phyloP scores from a whole-genome alignment of 164 flowering plant species.

The Vitis cinerea region DNA sequence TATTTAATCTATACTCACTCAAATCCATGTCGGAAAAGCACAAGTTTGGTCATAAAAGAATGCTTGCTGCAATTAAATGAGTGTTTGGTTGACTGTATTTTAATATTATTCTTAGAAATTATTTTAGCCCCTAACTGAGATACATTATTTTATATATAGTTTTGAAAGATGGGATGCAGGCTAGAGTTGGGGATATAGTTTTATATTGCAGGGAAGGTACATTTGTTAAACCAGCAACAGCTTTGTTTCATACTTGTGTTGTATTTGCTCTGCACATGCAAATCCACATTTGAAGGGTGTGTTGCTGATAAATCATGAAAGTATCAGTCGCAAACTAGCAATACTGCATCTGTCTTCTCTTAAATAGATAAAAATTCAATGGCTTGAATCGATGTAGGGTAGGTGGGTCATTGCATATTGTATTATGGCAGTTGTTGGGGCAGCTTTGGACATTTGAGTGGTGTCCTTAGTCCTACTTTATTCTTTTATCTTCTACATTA shows the following conservation, averaged over 20 bases:
- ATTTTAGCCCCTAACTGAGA: slow-evolving; percentile 8
- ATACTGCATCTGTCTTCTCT: no score
- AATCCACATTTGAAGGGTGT: neutral
- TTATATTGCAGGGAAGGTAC: slow-evolving; percentile 2
- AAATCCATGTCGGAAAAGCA: neutral
- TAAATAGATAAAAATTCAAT: neutral
- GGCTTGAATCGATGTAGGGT: neutral
- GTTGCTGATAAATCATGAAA: neutral
- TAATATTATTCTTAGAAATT: neutral
- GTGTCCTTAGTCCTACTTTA: neutral
- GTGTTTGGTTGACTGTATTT: slow-evolving; percentile 1
- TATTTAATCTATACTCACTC: neutral
- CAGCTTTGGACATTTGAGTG: neutral
- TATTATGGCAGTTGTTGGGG: neutral
- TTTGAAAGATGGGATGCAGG: slow-evolving; percentile 4
- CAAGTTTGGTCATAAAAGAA: neutral
- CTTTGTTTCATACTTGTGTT: neutral
- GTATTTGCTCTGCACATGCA: slow-evolving; percentile 22
- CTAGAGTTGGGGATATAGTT: neutral
- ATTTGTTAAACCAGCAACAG: neutral
- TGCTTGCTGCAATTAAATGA: neutral
- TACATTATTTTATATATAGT: neutral
- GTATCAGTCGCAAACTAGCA: neutral
- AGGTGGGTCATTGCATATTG: neutral
- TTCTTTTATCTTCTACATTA: no score